Percentiles rank a stretch among this genome's conserved stretches.
Evolutionary conservation across 768 basidiomycete species (phyloP).

Genomic region (Leccinum longicurvipes): DNA sequence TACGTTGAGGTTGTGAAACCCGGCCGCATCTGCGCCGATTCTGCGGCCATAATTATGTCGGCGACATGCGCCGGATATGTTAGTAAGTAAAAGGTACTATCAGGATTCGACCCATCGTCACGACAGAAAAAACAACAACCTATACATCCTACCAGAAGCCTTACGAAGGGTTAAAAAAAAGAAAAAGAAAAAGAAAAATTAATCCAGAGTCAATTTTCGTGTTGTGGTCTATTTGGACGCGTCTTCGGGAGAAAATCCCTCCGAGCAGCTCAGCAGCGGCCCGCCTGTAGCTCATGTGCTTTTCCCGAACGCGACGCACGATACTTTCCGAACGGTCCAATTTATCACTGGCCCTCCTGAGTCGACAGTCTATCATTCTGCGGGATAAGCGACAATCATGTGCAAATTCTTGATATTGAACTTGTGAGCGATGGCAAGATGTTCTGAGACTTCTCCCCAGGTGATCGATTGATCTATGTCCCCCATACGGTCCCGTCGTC

Average conservation of each 20-base stretch:
- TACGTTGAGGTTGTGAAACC: background rate
- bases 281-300: slow-evolving; percentile 13
- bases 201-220: too few species aligned
- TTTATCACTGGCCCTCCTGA: background rate
- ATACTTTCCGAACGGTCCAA: slow-evolving; percentile 21
- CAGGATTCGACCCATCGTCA: too few species aligned
- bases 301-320: slow-evolving; percentile 13
- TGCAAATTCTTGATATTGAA: background rate
- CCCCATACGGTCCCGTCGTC: slow-evolving; percentile 1
- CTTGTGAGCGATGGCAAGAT: slow-evolving; percentile 11
- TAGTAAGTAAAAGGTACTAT: too few species aligned
- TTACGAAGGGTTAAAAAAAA: too few species aligned
- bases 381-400: background rate
- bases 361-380: slow-evolving; percentile 9
- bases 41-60: background rate
- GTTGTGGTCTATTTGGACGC: too few species aligned
- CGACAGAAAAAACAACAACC: too few species aligned
- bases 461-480: background rate
- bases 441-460: background rate
- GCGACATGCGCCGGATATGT: background rate
- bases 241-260: too few species aligned
- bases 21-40: background rate
- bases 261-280: too few species aligned
- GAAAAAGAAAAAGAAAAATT: too few species aligned
- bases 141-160: too few species aligned